Percentiles rank a stretch among this genome's conserved stretches.
phyloP scores from a whole-genome alignment of 2,329 filamentous ascomycete genomes.

The Fusarium nanum region DNA sequence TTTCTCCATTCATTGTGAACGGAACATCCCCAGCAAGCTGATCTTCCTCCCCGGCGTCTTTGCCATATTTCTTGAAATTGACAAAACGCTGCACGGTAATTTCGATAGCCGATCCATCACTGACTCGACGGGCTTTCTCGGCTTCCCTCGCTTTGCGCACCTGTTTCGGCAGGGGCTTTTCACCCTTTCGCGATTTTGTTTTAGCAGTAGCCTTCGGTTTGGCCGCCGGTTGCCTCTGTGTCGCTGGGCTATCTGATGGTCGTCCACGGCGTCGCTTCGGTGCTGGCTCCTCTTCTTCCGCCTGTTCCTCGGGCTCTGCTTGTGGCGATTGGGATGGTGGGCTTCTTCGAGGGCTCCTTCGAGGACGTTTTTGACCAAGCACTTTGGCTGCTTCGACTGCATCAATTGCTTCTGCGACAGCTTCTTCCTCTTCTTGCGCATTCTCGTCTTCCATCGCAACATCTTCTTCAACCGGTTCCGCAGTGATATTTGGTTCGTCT shows the following conservation, averaged over 20 bases:
- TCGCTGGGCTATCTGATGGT: constrained; percentile 55
- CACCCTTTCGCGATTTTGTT: constrained; percentile 33
- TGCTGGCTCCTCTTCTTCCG: constrained; percentile 47
- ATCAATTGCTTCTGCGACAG: constrained; percentile 57
- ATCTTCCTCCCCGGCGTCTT: constrained; percentile 55
- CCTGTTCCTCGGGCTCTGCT: constrained; percentile 53
- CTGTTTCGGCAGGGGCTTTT: constrained; percentile 41
- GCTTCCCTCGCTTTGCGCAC: constrained; percentile 38
- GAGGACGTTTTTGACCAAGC: constrained; percentile 58
- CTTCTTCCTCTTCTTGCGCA: constrained; percentile 39
- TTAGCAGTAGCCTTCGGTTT: constrained; percentile 40
- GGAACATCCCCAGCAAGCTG: constrained; percentile 65
- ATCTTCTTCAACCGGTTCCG: constrained; percentile 34
- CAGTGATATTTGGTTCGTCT: constrained; percentile 7
- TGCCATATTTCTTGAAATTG: constrained; percentile 58
- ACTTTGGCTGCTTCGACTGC: constrained; percentile 56
- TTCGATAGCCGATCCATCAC: constrained; percentile 55
- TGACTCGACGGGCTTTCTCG: constrained; percentile 38
- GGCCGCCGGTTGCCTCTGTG: constrained; percentile 54
- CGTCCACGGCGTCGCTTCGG: constrained; percentile 55
- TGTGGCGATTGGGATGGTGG: constrained; percentile 56
- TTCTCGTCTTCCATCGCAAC: constrained; percentile 38
- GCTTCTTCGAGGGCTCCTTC: constrained; percentile 54
- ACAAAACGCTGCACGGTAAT: constrained; percentile 71
- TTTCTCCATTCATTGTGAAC: constrained; percentile 67